Evolutionary conservation across 805 yeast species (phyloP).

Genomic region (Starmerella roubikii): DNA sequence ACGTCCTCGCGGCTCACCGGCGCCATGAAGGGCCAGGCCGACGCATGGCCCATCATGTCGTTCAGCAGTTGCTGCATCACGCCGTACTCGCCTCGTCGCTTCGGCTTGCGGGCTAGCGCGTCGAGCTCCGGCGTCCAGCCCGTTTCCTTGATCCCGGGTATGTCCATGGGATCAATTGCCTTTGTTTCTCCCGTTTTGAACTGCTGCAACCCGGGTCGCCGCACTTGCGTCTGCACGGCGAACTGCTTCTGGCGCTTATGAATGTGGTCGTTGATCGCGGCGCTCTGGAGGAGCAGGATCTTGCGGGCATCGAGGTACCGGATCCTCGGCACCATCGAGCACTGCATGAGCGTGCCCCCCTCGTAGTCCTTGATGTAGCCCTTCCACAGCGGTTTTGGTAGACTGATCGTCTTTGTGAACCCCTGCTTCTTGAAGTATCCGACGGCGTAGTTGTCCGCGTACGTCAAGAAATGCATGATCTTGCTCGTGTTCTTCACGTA

Average conservation of each 20-base stretch:
- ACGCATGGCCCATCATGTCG: constrained; percentile 86
- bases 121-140: constrained; percentile 99
- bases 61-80: constrained; percentile 78
- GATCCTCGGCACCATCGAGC: constrained; percentile 78
- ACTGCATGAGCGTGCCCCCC: constrained; percentile 97
- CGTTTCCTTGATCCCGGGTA: constrained; percentile 84
- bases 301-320: constrained; percentile 83
- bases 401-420: constrained; percentile 83
- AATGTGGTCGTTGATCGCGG: constrained; percentile 78
- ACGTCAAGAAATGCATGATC: constrained; percentile 75
- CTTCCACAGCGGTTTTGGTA: constrained; percentile 85
- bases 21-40: constrained; percentile 94
- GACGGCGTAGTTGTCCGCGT: constrained; percentile 97
- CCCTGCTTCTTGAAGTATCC: constrained; percentile 98
- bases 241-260: constrained; percentile 43
- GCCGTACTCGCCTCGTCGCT: constrained; percentile 86
- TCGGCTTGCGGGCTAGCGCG: constrained; percentile 86
- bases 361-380: constrained; percentile 98
- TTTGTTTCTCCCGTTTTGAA: constrained; percentile 32
- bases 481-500: constrained; percentile 81
- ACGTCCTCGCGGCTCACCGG: constrained; percentile 92
- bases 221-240: constrained; percentile 4
- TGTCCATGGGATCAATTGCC: constrained; percentile 57
- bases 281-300: constrained; percentile 74
- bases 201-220: constrained; percentile 58